These are phyloP conservation scores for Xylaria sp. DNA, from an alignment of 2,329 filamentous ascomycete genomes.

Conservation along the genomic window DNA sequence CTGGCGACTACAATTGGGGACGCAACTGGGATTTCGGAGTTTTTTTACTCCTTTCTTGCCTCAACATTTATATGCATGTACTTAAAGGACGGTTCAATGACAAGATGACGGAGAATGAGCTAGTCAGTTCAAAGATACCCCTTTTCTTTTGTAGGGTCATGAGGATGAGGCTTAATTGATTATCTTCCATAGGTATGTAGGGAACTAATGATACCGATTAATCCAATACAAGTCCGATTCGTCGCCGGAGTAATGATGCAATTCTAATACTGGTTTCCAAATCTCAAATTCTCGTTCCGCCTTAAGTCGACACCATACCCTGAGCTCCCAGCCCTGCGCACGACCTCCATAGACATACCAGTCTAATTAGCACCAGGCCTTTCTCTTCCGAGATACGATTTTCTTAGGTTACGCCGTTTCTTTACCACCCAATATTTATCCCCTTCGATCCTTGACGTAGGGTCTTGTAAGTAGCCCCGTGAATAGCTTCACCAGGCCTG, in stretches of 20 bases:
- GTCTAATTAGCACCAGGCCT: background rate
- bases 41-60: background rate
- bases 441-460: slow-evolving; percentile 29
- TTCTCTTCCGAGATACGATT: background rate
- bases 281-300: slow-evolving; percentile 11
- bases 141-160: slow-evolving; percentile 9
- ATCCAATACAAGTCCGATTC: slow-evolving; percentile 33
- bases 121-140: slow-evolving; percentile 23
- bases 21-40: background rate
- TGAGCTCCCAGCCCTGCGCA: background rate
- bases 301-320: slow-evolving; percentile 6
- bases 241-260: slow-evolving; percentile 23
- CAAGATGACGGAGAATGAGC: background rate
- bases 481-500: slow-evolving; percentile 17
- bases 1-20: background rate
- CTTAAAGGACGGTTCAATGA: background rate
- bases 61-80: background rate
- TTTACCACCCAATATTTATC: slow-evolving; percentile 28
- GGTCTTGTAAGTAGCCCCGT: slow-evolving; percentile 39
- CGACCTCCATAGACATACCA: background rate
- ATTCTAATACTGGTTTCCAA: slow-evolving; percentile 19
- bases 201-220: slow-evolving; percentile 41
- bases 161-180: slow-evolving; percentile 4
- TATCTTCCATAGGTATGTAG: slow-evolving; percentile 18
- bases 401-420: slow-evolving; percentile 6